Evolutionary conservation across 805 yeast genomes (phyloP), one percentile per base, ranked within the genome.

Genomic region (Isabelozyma gotoi): DNA sequence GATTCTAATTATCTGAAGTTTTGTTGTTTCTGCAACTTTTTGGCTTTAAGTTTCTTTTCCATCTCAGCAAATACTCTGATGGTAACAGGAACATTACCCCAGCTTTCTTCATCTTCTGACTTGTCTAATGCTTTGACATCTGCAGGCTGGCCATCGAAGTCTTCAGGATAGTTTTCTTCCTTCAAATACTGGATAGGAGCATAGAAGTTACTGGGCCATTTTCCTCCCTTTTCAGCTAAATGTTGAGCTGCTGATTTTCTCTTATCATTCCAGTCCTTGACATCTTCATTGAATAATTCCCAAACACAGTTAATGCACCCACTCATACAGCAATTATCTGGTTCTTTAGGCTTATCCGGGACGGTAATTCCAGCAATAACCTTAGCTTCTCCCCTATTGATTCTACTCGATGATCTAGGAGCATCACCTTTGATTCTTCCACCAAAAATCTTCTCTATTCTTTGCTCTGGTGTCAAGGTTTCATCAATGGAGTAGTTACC

Each of bases 291-390:
- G 60, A 81, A 92, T 42, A 88, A 68, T 55, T 91, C 97, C 98
- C 98, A 94, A 2, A 92, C 98, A 63, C 99, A 92, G 64, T 92
- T 90, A 21, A 88, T 82, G 63, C 99, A 92, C 1, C 99, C 99
- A 45, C 94, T 84, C 96, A 90, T 90, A 64, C 99, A 92, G 63
- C 99, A 92, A 62, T 92, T 90, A 53, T 91, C 96, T 1, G 98
- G 98, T 53, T 88, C 96, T 4, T 67, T 71, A 0, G 99, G 98
- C 58, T 76, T 78, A n/a, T 78, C 80, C 2, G 97, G 96, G 0
- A 92, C 96, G 6, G 59, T 62, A 0, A 94, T 71, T 0, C 97
- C 97, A 1, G 65, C 74, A 5, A 72, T 65, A 8, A 56, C 48
- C 32, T 56, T 55, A 0, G 76, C 67, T 38, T 71, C 61, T 4